Conservation (phyloP, 768 basidiomycete genomes). For the Kwoniella botswanensis region DNA sequence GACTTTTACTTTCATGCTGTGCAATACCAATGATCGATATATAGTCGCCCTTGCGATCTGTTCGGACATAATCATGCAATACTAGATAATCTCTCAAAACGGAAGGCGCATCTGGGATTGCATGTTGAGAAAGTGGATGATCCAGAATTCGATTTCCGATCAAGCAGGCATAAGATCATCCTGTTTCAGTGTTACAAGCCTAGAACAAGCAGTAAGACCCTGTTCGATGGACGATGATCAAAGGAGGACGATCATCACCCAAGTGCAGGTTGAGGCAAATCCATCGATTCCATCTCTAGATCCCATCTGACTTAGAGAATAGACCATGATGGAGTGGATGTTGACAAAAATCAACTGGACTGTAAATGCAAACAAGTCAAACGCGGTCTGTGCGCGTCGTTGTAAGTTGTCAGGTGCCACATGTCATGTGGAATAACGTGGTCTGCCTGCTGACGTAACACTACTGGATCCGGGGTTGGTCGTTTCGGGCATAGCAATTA, state of each 20-base stretch:
- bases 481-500: background rate
- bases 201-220: background rate
- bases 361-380: slow-evolving; percentile 13
- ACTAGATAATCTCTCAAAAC: too few species aligned
- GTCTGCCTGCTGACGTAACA: slow-evolving; percentile 2
- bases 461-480: background rate
- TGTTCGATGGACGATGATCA: background rate
- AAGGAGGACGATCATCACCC: background rate
- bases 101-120: background rate
- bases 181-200: background rate
- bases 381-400: slow-evolving; percentile 18
- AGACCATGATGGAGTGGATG: too few species aligned
- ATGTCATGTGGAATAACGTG: background rate
- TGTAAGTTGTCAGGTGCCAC: background rate
- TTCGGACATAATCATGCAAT: too few species aligned
- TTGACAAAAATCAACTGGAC: background rate
- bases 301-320: too few species aligned
- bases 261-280: too few species aligned
- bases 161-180: too few species aligned
- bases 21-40: background rate
- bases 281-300: too few species aligned
- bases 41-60: too few species aligned
- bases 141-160: too few species aligned
- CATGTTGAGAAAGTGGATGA: too few species aligned
- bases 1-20: background rate